Evolutionary conservation across 2,329 filamentous ascomycete genomes (phyloP).

Genomic region (Sarocladium brachiariae): DNA sequence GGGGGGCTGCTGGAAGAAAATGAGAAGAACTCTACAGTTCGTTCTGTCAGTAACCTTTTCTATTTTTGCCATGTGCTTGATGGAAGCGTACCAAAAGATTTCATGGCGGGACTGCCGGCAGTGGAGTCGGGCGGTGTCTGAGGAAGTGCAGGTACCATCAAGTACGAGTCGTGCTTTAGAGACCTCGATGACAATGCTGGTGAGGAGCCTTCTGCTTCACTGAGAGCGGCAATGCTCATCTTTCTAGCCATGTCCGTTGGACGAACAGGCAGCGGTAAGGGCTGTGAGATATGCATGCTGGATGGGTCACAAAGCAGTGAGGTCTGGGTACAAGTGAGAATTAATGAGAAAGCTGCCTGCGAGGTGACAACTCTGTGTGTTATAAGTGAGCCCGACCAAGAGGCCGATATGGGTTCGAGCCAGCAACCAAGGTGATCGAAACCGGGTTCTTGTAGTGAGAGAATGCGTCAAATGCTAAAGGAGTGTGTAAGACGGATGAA

Average conservation of each 20-base stretch:
- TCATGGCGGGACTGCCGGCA: slow-evolving; percentile 10
- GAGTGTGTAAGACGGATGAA: slow-evolving; percentile 4
- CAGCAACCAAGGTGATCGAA: not conserved
- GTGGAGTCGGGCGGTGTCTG: slow-evolving; percentile 12
- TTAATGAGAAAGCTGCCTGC: no score
- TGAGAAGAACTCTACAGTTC: not conserved
- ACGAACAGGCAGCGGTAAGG: not conserved
- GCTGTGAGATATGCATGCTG: slow-evolving; percentile 3
- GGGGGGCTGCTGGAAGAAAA: not conserved
- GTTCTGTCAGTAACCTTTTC: not conserved
- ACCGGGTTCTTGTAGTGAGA: slow-evolving; percentile 6
- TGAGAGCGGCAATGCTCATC: slow-evolving; percentile 7
- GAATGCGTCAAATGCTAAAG: slow-evolving; percentile 7
- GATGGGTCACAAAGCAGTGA: not conserved
- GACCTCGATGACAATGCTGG: slow-evolving; percentile 1
- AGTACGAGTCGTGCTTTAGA: not conserved
- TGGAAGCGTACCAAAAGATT: slow-evolving; percentile 9
- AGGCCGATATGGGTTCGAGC: not conserved
- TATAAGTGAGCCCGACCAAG: not conserved
- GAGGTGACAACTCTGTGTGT: no score
- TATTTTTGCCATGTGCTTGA: not conserved
- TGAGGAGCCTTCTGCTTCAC: slow-evolving; percentile 5
- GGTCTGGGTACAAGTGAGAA: not conserved
- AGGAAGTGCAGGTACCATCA: not conserved
- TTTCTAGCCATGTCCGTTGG: not conserved